These are phyloP conservation scores for Dendrobium catenatum DNA, from an alignment of 106 monocot species.

Conservation along the genomic window DNA sequence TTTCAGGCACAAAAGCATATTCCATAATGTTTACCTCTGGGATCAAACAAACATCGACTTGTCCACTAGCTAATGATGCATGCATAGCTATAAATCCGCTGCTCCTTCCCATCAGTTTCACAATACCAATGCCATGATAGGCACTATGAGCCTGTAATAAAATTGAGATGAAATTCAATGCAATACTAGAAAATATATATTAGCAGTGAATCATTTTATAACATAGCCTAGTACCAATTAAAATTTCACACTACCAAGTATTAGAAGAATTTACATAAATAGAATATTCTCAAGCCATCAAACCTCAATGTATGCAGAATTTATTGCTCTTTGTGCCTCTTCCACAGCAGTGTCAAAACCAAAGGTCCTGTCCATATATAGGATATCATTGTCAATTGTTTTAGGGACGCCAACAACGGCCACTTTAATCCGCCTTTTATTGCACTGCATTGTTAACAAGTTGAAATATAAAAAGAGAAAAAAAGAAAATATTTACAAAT, in stretches of 20 bases:
- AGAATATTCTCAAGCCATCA: background rate
- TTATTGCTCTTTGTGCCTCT: slow-evolving; percentile 62
- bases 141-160: slow-evolving; percentile 67
- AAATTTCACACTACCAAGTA: background rate
- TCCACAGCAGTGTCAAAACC: slow-evolving; percentile 74
- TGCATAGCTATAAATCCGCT: slow-evolving; percentile 97
- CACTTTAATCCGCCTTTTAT: slow-evolving; percentile 48
- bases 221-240: background rate
- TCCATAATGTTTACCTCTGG: slow-evolving; percentile 60
- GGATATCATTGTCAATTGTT: slow-evolving; percentile 71
- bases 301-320: slow-evolving; percentile 75
- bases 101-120: slow-evolving; percentile 91
- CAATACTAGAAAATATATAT: too few relatives aligned
- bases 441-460: slow-evolving; percentile 27
- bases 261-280: background rate
- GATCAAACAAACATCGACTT: slow-evolving; percentile 84
- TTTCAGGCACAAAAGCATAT: background rate
- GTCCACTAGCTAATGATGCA: slow-evolving; percentile 91
- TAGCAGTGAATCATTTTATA: too few relatives aligned
- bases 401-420: slow-evolving; percentile 58
- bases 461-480: background rate
- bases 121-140: slow-evolving; percentile 83
- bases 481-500: background rate
- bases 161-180: background rate
- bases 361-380: slow-evolving; percentile 68